Conservation (phyloP, 352 stramenopile species). For the Phytophthora pisi region DNA sequence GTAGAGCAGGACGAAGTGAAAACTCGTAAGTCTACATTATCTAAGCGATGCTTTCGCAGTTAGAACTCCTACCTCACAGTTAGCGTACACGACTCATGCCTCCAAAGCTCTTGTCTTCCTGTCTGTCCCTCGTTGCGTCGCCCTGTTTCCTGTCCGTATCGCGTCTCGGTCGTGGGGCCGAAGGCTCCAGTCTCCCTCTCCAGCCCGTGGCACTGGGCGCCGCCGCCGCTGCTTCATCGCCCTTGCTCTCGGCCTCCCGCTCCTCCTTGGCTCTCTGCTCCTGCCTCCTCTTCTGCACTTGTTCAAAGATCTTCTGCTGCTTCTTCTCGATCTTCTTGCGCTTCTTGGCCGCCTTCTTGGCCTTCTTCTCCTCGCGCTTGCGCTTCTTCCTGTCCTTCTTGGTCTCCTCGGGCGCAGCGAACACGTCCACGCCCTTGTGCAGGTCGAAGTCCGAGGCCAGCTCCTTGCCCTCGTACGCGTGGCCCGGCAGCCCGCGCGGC, state of each 20-base stretch:
- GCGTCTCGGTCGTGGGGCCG: constrained; percentile 18
- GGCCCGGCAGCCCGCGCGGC: constrained; percentile 65
- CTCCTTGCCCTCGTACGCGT: constrained; percentile 91
- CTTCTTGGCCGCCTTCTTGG: constrained; percentile 56
- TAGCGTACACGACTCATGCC: constrained; percentile 66
- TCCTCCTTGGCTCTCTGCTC: constrained; percentile 40
- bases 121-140: constrained; percentile 10
- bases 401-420: constrained; percentile 62
- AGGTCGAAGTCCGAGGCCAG: constrained; percentile 75
- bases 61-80: background rate
- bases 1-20: too few relatives aligned
- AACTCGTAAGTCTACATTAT: too few relatives aligned
- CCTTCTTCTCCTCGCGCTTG: constrained; percentile 62
- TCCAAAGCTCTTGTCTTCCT: constrained; percentile 55
- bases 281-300: constrained; percentile 51
- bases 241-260: constrained; percentile 5
- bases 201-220: constrained; percentile 65
- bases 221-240: background rate
- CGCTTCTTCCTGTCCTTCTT: constrained; percentile 66
- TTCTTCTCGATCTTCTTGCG: constrained; percentile 61
- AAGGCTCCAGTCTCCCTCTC: constrained; percentile 67
- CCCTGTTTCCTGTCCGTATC: constrained; percentile 18
- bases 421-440: constrained; percentile 83
- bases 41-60: too few relatives aligned
- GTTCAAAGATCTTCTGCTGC: constrained; percentile 48